Conservation (phyloP, 208 protist species). For the Naegleria gruberi region DNA sequence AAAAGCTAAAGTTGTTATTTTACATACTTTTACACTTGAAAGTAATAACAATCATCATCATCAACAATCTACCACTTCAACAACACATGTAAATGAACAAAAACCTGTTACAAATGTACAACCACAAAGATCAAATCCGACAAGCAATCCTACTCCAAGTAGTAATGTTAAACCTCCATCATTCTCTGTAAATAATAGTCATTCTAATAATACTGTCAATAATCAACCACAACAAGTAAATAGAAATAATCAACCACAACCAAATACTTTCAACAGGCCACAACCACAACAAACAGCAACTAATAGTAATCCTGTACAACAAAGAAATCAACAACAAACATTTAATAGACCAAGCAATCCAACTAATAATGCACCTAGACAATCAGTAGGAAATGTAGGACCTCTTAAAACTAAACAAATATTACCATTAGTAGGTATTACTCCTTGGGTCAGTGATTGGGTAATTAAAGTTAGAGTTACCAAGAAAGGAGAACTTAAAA, state of each 20-base stretch:
- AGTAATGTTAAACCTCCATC: no score
- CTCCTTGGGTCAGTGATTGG: not conserved
- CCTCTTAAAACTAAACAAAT: not conserved
- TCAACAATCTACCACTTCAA: no score
- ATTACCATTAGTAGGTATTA: not conserved
- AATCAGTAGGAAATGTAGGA: not conserved
- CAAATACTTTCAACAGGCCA: not conserved
- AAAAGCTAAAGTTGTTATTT: no score
- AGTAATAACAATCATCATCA: no score
- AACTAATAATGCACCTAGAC: not conserved
- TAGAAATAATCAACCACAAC: not conserved
- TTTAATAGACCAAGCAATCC: not conserved
- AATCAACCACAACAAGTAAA: no score
- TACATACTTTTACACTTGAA: no score
- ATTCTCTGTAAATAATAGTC: no score
- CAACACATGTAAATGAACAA: no score
- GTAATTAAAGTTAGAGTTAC: not conserved
- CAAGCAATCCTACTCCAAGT: no score
- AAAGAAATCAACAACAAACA: not conserved
- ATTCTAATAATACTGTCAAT: no score
- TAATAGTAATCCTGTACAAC: not conserved
- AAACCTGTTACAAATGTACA: no score
- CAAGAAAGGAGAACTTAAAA: not conserved
- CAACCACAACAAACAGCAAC: not conserved
- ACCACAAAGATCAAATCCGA: no score